phyloP scores from a whole-genome alignment of 352 stramenopile genomes.

The Pythium brachiatum region DNA sequence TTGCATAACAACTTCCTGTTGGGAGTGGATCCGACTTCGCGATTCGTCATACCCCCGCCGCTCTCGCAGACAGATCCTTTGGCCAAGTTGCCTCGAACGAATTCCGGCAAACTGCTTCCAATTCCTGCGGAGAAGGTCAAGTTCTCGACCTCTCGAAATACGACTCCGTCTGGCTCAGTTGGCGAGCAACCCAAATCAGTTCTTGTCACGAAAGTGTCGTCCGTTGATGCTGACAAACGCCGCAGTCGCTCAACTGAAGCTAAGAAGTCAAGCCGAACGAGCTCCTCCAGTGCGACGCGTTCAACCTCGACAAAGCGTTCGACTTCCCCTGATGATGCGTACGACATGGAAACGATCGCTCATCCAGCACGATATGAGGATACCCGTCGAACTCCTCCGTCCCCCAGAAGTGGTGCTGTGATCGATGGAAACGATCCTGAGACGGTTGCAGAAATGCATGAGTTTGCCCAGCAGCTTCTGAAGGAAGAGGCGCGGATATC shows the following conservation, averaged over 20 bases:
- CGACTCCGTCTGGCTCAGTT: not conserved
- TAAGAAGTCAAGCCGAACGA: slow-evolving; percentile 3
- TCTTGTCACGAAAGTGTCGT: slow-evolving; percentile 19
- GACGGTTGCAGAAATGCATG: slow-evolving; percentile 49
- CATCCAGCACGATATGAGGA: not conserved
- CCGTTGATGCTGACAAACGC: slow-evolving; percentile 2
- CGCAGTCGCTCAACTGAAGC: slow-evolving; percentile 9
- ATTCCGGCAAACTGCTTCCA: slow-evolving; percentile 17
- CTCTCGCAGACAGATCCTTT: slow-evolving; percentile 32
- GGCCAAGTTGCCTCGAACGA: slow-evolving; percentile 3
- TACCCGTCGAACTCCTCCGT: not conserved
- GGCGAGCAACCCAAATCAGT: slow-evolving; percentile 9
- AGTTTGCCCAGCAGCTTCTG: slow-evolving; percentile 61
- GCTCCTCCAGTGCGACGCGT: not conserved
- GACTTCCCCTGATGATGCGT: not conserved
- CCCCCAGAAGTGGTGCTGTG: not conserved
- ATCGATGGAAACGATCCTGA: slow-evolving; percentile 15
- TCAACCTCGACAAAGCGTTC: not conserved
- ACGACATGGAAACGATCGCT: not conserved
- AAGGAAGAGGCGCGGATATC: slow-evolving; percentile 56
- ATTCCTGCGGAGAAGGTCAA: slow-evolving; percentile 20
- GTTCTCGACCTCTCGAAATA: slow-evolving; percentile 13
- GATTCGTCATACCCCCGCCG: slow-evolving; percentile 54
- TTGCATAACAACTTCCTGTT: slow-evolving; percentile 25
- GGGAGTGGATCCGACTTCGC: slow-evolving; percentile 14